phyloP scores from a whole-genome alignment of 192 early-diverging fungal species.

The Gamsiella multidivaricata region DNA sequence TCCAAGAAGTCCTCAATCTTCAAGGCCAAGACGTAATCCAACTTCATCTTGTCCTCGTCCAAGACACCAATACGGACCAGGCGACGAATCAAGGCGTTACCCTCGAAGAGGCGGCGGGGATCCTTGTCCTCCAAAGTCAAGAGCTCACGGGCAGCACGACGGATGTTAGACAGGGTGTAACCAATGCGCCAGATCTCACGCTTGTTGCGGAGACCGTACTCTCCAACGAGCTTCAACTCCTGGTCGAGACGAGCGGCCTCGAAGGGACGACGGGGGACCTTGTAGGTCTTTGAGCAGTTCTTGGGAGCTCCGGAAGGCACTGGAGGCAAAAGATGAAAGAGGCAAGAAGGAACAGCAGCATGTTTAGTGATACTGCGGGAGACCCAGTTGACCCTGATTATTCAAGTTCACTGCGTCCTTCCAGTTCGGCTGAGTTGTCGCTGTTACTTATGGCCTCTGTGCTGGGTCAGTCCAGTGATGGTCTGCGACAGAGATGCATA shows the following conservation, averaged over 20 bases:
- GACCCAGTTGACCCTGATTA: too few species aligned
- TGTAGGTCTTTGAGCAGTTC: conserved; percentile 84
- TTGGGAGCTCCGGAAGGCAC: conserved; percentile 60
- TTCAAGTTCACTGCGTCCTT: not conserved
- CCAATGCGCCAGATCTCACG: conserved; percentile 99
- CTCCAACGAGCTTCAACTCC: conserved; percentile 94
- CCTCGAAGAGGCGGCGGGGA: conserved; percentile 98
- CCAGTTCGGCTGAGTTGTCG: not conserved
- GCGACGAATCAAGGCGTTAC: conserved; percentile 98
- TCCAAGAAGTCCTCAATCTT: conserved; percentile 99
- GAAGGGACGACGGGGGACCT: conserved; percentile 96
- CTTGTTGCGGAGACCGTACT: conserved; percentile 99
- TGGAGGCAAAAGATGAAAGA: conserved; percentile 30
- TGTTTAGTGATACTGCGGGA: conserved; percentile 1
- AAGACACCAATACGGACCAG: conserved; percentile 98
- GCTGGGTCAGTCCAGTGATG: too few species aligned
- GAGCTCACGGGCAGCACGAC: conserved; percentile 99
- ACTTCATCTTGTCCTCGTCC: conserved; percentile 96
- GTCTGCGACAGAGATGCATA: not conserved
- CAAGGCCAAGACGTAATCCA: conserved; percentile 98
- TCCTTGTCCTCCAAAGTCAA: conserved; percentile 97
- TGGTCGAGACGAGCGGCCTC: conserved; percentile 97
- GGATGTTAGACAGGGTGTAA: conserved; percentile 97
- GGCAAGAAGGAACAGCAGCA: conserved; percentile 24
- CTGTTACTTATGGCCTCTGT: not conserved